Percentiles rank a stretch among this genome's conserved stretches.
These are phyloP conservation scores for Diaporthe sp. DNA, from an alignment of 2,329 filamentous ascomycete species.

Conservation along the genomic window DNA sequence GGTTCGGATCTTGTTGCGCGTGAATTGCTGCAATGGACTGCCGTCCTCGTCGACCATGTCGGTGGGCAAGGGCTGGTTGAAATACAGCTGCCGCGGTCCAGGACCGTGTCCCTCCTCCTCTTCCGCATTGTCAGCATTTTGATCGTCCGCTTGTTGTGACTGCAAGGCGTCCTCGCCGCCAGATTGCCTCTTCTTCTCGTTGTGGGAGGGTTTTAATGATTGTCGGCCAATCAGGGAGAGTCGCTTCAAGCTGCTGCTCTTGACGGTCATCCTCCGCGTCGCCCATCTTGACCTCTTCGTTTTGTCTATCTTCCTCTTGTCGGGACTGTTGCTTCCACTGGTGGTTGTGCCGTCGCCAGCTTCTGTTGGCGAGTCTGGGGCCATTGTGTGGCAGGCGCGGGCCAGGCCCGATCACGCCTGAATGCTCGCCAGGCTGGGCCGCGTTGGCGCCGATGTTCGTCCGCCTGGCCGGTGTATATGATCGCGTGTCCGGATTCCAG, in stretches of 20 bases:
- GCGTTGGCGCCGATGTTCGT: constrained; percentile 45
- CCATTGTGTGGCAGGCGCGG: constrained; percentile 54
- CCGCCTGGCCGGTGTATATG: constrained; percentile 36
- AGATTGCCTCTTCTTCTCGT: constrained; percentile 77
- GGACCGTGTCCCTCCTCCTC: constrained; percentile 51
- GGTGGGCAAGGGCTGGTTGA: constrained; percentile 85
- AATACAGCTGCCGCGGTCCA: constrained; percentile 76
- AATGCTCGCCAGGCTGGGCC: constrained; percentile 57
- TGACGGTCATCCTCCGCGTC: constrained; percentile 85
- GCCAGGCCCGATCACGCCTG: constrained; percentile 58
- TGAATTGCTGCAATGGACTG: constrained; percentile 75
- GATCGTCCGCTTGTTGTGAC: constrained; percentile 48
- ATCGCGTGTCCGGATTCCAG: constrained; percentile 20
- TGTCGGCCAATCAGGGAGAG: constrained; percentile 84
- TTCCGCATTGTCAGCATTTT: constrained; percentile 52
- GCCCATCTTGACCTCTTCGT: constrained; percentile 94
- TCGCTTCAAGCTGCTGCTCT: constrained; percentile 83
- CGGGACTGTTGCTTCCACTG: constrained; percentile 42
- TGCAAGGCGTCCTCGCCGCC: constrained; percentile 46
- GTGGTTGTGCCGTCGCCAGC: constrained; percentile 34
- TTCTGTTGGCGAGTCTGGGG: constrained; percentile 41
- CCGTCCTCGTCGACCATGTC: constrained; percentile 86
- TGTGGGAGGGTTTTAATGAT: constrained; percentile 69
- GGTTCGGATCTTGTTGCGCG: constrained; percentile 96
- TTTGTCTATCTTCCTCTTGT: constrained; percentile 62